Evolutionary conservation across 1,139 yeast genomes (phyloP), one percentile per base, ranked within the genome.

Genomic region (Candida glucosophila): DNA sequence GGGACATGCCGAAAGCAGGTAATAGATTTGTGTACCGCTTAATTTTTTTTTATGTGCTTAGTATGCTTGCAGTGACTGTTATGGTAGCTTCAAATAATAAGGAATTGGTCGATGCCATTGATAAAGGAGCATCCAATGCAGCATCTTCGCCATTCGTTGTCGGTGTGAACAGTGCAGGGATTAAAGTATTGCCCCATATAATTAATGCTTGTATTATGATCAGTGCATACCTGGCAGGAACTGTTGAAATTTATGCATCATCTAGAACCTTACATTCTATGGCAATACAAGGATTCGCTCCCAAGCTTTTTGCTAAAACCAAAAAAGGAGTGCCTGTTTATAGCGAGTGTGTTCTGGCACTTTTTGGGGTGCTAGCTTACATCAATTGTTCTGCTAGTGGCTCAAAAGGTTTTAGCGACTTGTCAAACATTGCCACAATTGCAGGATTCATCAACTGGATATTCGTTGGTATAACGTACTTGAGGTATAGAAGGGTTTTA

Each of bases 221-320:
- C 19, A 77, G 92, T 15, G 72, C 80, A 36, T 60, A 78, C 28
- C 77, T 88, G 6, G 93, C 92, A 14, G 92, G 80, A 43, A 81
- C 80, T 55, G 77, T 88, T n/a, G 77, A 78, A 47, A 67, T 81
- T 25, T 81, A 81, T 51, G 73, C 79, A 41, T 86, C 86, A 20
- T 79, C 92, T 3, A 67, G 93, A 55, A 65, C 77, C 26, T 49
- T 81, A 30, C 77, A 68, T 43, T 79, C 81, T 13, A 59, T 81
- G 47, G 79, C 82, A 7, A 57, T 63, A 32, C 68, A 66, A 29
- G 77, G 77, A 5, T 65, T 64, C 40, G 81, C 83, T 9, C 90
- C 90, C 33, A 53, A 50, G 36, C 49, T 63, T 31, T 60, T 80
- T 36, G 66, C 63, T 20, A 67, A 49, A 32, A 64, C 75, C 29